Conservation (phyloP, 257 asterid genomes). For the Gentiana dahurica region DNA sequence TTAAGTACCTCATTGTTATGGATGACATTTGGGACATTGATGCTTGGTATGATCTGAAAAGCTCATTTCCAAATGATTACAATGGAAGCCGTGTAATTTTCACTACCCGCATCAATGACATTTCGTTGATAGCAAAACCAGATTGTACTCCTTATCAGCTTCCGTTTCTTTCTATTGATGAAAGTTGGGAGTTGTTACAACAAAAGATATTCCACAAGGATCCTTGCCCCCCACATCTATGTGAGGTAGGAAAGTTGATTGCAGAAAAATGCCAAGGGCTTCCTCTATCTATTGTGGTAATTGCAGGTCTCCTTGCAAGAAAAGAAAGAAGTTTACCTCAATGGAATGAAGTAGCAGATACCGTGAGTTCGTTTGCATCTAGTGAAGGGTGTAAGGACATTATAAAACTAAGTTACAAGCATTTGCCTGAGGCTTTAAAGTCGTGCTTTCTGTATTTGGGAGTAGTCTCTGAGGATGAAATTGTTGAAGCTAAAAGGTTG, state of each 20-base stretch:
- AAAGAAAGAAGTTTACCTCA: background rate
- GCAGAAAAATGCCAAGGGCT: background rate
- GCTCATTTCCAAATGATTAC: background rate
- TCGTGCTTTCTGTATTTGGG: constrained; percentile 2
- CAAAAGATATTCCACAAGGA: background rate
- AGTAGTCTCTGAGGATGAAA: background rate
- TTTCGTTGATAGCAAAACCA: background rate
- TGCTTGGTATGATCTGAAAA: constrained; percentile 1
- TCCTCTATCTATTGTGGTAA: background rate
- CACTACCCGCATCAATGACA: background rate
- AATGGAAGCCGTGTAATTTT: constrained; percentile 10
- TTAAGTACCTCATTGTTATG: background rate
- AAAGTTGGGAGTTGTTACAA: constrained; percentile 6
- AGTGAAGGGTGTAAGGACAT: background rate
- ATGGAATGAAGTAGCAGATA: background rate
- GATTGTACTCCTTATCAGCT: background rate
- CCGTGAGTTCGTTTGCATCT: background rate
- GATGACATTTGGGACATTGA: constrained; percentile 2
- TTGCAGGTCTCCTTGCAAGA: constrained; percentile 2
- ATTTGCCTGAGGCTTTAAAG: background rate
- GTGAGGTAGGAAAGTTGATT: background rate
- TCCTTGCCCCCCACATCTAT: background rate
- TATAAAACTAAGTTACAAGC: background rate
- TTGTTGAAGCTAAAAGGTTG: background rate
- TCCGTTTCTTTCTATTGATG: background rate